Evolutionary conservation across 352 stramenopile genomes (phyloP).

Genomic region (Thalassiosira delicatula): DNA sequence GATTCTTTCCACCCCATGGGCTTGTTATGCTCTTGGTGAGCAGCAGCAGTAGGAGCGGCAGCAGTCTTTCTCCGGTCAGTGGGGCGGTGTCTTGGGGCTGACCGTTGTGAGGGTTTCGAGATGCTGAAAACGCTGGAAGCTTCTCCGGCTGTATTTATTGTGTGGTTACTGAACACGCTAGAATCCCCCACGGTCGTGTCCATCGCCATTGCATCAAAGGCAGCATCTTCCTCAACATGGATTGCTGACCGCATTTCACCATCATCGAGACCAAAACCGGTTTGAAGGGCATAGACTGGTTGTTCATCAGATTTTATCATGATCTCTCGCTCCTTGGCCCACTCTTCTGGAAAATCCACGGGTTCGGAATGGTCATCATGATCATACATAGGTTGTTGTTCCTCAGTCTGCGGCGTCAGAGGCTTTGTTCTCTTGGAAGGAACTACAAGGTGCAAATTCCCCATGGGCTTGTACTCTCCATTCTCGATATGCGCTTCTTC

Average conservation of each 20-base stretch:
- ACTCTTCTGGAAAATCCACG: conserved; percentile 41
- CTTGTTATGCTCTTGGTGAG: conserved; percentile 14
- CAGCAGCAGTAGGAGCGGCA: too few species aligned
- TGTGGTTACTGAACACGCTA: conserved; percentile 51
- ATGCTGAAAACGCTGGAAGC: conserved; percentile 30
- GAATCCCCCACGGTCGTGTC: conserved; percentile 38
- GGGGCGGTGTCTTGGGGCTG: conserved; percentile 28
- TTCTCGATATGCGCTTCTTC: conserved; percentile 23
- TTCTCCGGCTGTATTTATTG: conserved; percentile 45
- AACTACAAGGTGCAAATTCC: conserved; percentile 53
- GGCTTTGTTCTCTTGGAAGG: conserved; percentile 18
- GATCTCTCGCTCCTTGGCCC: conserved; percentile 38
- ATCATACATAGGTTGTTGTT: background rate
- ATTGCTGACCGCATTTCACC: too few species aligned
- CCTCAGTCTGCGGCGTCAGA: background rate
- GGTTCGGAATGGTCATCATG: background rate
- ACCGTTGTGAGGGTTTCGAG: conserved; percentile 50
- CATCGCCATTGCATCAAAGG: background rate
- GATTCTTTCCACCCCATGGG: too few species aligned
- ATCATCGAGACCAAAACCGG: too few species aligned
- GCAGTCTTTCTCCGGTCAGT: conserved; percentile 47
- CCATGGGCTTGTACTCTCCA: conserved; percentile 23
- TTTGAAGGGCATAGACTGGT: background rate
- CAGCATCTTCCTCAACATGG: background rate
- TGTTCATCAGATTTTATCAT: conserved; percentile 40